A percentile compares a stretch with the other conserved stretches of the same genome.
Conservation (phyloP, 352 stramenopile species). For the Phytophthora megakarya region DNA sequence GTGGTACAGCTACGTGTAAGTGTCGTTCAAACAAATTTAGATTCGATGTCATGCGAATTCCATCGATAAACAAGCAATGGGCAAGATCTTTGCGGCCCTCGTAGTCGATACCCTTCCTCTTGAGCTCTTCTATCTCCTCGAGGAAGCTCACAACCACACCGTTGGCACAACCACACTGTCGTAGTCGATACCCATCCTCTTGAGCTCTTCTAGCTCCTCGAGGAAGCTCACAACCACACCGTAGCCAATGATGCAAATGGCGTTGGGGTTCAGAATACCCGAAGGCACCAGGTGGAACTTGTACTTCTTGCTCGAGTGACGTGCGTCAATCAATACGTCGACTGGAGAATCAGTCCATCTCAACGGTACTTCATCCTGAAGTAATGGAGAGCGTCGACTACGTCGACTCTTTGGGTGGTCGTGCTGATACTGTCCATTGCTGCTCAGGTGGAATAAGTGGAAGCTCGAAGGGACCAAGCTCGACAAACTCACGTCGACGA, state of each 20-base stretch:
- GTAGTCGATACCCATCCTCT: conserved; percentile 89
- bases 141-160: conserved; percentile 97
- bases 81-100: conserved; percentile 92
- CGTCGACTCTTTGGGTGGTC: background rate
- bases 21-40: too few species aligned
- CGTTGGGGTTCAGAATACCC: conserved; percentile 96
- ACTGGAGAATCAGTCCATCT: conserved; percentile 43
- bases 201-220: conserved; percentile 93
- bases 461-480: conserved; percentile 64
- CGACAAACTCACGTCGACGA: conserved; percentile 47
- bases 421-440: conserved; percentile 3
- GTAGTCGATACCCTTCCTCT: conserved; percentile 89
- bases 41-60: too few species aligned
- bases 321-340: too few species aligned
- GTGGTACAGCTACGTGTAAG: too few species aligned
- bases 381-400: conserved; percentile 21
- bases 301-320: conserved; percentile 98
- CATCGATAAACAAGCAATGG: too few species aligned
- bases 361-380: too few species aligned
- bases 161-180: too few species aligned
- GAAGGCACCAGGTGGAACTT: conserved; percentile 99
- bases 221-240: conserved; percentile 98
- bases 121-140: conserved; percentile 93
- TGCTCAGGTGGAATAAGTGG: conserved; percentile 69
- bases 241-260: conserved; percentile 98